Conservation (phyloP, 768 basidiomycete genomes). For the Collybiopsis confluens region DNA sequence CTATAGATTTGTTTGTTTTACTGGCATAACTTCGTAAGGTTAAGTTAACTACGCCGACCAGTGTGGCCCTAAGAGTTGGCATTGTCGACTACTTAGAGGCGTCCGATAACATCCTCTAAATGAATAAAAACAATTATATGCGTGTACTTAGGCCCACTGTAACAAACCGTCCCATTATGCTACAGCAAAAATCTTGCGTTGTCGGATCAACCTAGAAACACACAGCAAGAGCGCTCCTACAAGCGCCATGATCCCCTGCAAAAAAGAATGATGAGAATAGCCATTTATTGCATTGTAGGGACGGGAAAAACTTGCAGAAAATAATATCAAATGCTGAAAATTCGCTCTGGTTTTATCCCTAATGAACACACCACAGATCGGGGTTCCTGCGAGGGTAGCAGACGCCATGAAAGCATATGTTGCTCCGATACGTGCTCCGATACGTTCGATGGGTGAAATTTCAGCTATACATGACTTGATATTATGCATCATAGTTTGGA, state of each 20-base stretch:
- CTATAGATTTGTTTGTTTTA: too few relatives aligned
- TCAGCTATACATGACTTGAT: slow-evolving; percentile 16
- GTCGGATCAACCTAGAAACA: neutral
- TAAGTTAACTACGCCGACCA: too few relatives aligned
- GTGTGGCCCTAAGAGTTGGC: too few relatives aligned
- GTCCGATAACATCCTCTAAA: too few relatives aligned
- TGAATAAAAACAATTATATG: too few relatives aligned
- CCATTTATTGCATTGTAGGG: too few relatives aligned
- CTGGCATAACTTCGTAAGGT: too few relatives aligned
- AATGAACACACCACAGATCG: slow-evolving; percentile 19
- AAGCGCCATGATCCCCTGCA: slow-evolving; percentile 2
- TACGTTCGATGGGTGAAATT: slow-evolving; percentile 20
- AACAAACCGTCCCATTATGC: neutral
- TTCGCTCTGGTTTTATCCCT: slow-evolving; percentile 10
- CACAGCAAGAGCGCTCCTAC: neutral
- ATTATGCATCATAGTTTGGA: neutral
- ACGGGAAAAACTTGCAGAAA: slow-evolving; percentile 13
- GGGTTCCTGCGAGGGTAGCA: slow-evolving; percentile 21
- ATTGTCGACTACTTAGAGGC: too few relatives aligned
- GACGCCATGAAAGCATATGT: slow-evolving; percentile 19
- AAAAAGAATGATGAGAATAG: too few relatives aligned
- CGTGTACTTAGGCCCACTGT: too few relatives aligned
- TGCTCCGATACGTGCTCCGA: slow-evolving; percentile 23
- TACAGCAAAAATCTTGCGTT: neutral
- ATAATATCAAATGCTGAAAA: slow-evolving; percentile 20